phyloP scores from a whole-genome alignment of 495 filamentous ascomycete genomes.

The Aspergillus bertholletiae region DNA sequence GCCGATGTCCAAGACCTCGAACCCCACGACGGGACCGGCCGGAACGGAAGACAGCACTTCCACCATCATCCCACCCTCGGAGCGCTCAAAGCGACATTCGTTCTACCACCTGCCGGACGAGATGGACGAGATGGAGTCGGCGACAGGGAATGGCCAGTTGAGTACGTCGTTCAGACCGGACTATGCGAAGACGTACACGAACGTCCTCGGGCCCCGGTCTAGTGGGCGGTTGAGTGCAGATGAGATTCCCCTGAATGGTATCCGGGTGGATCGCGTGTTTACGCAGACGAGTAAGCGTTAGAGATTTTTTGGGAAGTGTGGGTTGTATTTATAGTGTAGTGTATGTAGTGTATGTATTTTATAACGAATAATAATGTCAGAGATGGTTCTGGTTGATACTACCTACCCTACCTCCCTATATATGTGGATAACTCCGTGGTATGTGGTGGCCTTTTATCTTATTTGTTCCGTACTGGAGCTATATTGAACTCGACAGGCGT shows the following conservation, averaged over 20 bases:
- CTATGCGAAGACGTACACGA: conserved; percentile 13
- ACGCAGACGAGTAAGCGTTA: conserved; percentile 8
- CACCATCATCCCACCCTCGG: not conserved
- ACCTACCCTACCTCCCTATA: no score
- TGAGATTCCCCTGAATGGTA: conserved; percentile 23
- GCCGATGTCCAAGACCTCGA: conserved; percentile 4
- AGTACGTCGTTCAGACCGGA: conserved; percentile 13
- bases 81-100: conserved; percentile 10
- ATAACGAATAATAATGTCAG: not conserved
- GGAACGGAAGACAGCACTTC: conserved; percentile 4
- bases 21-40: not conserved
- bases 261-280: conserved; percentile 24
- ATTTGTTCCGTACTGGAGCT: no score
- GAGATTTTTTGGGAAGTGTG: not conserved
- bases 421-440: no score
- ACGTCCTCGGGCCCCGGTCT: conserved; percentile 6
- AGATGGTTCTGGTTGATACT: not conserved
- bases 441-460: no score
- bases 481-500: no score
- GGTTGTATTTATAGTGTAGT: not conserved
- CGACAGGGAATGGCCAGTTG: not conserved
- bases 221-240: conserved; percentile 11
- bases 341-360: not conserved
- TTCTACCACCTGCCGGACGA: conserved; percentile 20
- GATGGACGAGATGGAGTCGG: not conserved